Evolutionary conservation across 2,329 filamentous ascomycete species (phyloP), one percentile per base, ranked within the genome.

Genomic region (Penicillium freii): DNA sequence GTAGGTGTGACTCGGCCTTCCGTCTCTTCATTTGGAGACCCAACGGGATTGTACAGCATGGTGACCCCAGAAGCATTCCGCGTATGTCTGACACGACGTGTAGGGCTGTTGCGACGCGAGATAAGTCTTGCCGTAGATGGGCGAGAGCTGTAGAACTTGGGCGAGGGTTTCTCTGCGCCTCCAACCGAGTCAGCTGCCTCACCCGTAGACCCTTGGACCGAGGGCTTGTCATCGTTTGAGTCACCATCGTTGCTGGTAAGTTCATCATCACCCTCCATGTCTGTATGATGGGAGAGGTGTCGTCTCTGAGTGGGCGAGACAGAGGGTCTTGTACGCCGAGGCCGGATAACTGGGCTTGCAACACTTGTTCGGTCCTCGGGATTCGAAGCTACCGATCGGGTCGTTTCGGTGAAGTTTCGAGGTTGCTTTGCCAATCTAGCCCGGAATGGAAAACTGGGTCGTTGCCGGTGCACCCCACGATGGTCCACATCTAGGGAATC

Each of bases 231-330:
- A 11, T 67, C 66, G 10, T 52, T 56, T 13, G 62, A 73, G 31
- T 81, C 79, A 33, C 87, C 85, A 56, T 92, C 89, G 55, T 92
- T 90, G 4, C 89, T 92, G 13, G 90, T 83, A n/a, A 92, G 79
- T 72, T 97, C 92, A 66, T 96, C 92, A 67, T 97, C 92, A 0
- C 91, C 91, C 69, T 96, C 91, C 7, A 87, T 90, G 67, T 94
- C 91, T 0, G 90, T 92, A 57, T 92, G 86, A 67, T 77, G 81
- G 43, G 81, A 77, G 40, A 79, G 62, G 57, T 81, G 72, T 56
- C 79, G 71, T 45, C 71, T 74, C 51, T 69, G 73, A n/a, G 72
- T 65, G 5, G 62, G 65, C 10, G 67, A 62, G 66, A 69, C 3
- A 64, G 68, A 59, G 9, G 55, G 56, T 44, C 66, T 60, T 27